A percentile compares a stretch with the other conserved stretches of the same genome.
Evolutionary conservation across 192 early-diverging fungal genomes (phyloP).

Genomic region (Rhizophlyctis rosea): DNA sequence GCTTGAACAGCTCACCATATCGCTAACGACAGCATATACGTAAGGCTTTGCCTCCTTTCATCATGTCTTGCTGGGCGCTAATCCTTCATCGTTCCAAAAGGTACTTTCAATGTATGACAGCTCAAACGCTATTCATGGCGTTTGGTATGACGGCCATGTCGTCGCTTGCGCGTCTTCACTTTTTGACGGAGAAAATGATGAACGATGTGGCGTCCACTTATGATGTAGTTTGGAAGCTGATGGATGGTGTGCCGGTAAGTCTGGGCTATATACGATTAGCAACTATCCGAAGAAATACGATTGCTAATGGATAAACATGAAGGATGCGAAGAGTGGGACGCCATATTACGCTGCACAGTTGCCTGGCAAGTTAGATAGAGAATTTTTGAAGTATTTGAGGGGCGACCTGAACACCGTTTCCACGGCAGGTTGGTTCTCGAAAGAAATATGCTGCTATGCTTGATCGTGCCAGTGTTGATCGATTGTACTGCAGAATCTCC

Average conservation of each 20-base stretch:
- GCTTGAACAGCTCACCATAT: not conserved
- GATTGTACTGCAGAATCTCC: no score
- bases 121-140: slow-evolving; percentile 22
- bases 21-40: not conserved
- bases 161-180: slow-evolving; percentile 9
- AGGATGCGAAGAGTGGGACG: no score
- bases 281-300: no score
- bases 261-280: not conserved
- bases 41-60: not conserved
- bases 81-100: slow-evolving; percentile 5
- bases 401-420: no score
- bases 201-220: slow-evolving; percentile 10
- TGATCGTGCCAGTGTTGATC: no score
- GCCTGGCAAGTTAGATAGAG: no score
- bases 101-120: not conserved
- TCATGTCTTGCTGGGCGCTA: not conserved
- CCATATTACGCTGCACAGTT: no score
- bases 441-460: no score
- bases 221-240: not conserved
- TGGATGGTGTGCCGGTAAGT: not conserved
- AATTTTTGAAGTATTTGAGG: no score
- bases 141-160: slow-evolving; percentile 7
- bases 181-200: slow-evolving; percentile 3
- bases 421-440: no score
- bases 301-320: no score